phyloP scores from a whole-genome alignment of 177 flowering plant genomes.

The Vitis hybrid region DNA sequence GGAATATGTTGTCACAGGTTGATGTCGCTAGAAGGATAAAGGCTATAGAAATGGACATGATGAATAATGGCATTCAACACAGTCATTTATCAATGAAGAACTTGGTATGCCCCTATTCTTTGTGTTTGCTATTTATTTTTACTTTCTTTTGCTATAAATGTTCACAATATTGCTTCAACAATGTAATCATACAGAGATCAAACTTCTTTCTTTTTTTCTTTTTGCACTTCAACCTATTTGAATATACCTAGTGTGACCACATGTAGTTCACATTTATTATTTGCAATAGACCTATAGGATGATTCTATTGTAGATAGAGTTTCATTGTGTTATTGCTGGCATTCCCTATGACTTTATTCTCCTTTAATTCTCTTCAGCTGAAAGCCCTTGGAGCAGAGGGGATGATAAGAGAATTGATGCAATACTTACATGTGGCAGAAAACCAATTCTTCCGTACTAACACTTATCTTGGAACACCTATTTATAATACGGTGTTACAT shows the following conservation, averaged over 20 bases:
- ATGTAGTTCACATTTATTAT: background rate
- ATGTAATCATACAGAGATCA: background rate
- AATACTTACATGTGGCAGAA: constrained; percentile 49
- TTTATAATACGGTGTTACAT: constrained; percentile 70
- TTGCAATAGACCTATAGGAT: background rate
- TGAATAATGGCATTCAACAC: constrained; percentile 62
- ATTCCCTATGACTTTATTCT: background rate
- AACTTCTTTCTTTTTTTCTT: background rate
- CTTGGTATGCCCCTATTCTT: constrained; percentile 46
- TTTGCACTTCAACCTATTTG: background rate
- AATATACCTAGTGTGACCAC: background rate
- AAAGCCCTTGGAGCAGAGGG: constrained; percentile 87
- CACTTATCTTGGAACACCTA: constrained; percentile 24
- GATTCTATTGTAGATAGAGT: background rate
- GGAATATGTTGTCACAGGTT: constrained; percentile 54
- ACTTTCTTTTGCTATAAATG: background rate
- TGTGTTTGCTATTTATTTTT: too few relatives aligned
- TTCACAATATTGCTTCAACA: background rate
- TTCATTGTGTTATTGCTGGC: constrained; percentile 1
- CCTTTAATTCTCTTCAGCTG: constrained; percentile 45
- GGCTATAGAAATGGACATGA: constrained; percentile 78
- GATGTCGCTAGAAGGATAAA: constrained; percentile 60
- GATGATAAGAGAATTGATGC: constrained; percentile 57
- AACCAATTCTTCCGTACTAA: constrained; percentile 25
- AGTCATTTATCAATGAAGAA: constrained; percentile 59